A percentile compares a stretch with the other conserved stretches of the same genome.
Evolutionary conservation across 1,139 yeast species (phyloP).

Genomic region (Candida sp.): DNA sequence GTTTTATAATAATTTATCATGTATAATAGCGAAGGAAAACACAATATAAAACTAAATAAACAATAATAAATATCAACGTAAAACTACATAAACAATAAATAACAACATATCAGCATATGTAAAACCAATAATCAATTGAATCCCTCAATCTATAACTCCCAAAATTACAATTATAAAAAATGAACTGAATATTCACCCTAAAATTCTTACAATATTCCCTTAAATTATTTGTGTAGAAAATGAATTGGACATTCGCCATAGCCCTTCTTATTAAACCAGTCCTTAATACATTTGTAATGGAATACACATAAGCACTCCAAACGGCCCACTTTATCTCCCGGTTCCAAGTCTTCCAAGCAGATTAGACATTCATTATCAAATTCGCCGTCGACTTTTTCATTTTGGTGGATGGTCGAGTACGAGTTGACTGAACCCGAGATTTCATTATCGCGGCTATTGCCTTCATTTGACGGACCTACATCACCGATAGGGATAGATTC

Average conservation of each 20-base stretch:
- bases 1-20: neutral
- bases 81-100: too few species aligned
- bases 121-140: too few species aligned
- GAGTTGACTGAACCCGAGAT: constrained; percentile 23
- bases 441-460: constrained; percentile 3
- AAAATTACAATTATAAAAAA: constrained; percentile 1
- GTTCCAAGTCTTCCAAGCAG: constrained; percentile 82
- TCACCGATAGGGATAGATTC: constrained; percentile 26
- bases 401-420: constrained; percentile 17
- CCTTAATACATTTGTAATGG: constrained; percentile 85
- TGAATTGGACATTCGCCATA: constrained; percentile 88
- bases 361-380: constrained; percentile 84
- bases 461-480: constrained; percentile 1
- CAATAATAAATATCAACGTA: neutral
- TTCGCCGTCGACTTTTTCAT: constrained; percentile 50
- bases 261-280: constrained; percentile 87
- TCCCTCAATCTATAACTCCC: neutral
- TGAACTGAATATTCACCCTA: too few species aligned
- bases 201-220: too few species aligned
- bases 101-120: too few species aligned
- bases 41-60: constrained; percentile 2
- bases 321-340: constrained; percentile 89
- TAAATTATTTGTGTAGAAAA: constrained; percentile 31
- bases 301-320: constrained; percentile 93
- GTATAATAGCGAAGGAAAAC: constrained; percentile 1